A percentile compares a stretch with the other conserved stretches of the same genome.
Conservation (phyloP, 192 early-diverging fungal species). For the Backusella luteola region DNA sequence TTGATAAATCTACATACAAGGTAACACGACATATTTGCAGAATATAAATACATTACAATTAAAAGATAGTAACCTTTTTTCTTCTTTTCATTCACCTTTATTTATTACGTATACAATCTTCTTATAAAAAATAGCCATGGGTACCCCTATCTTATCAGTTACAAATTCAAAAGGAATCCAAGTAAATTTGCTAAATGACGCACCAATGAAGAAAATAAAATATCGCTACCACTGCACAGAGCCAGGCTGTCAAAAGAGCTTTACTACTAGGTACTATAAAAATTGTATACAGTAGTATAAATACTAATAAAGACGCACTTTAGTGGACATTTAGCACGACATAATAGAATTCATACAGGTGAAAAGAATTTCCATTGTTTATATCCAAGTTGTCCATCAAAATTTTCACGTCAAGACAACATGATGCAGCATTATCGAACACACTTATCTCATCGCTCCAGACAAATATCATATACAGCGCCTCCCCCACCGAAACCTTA, state of each 20-base stretch:
- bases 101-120: neutral
- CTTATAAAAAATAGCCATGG: neutral
- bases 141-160: constrained; percentile 14
- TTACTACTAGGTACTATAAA: constrained; percentile 65
- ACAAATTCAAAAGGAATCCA: constrained; percentile 34
- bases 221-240: constrained; percentile 66
- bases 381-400: constrained; percentile 64
- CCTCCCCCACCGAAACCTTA: neutral
- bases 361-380: constrained; percentile 75
- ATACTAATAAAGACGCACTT: constrained; percentile 12
- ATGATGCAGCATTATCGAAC: constrained; percentile 89
- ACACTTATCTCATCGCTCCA: constrained; percentile 67
- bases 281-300: neutral
- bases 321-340: constrained; percentile 80
- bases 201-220: neutral
- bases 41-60: neutral
- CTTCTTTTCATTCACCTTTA: neutral
- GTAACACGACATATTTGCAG: neutral
- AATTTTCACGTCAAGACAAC: constrained; percentile 81
- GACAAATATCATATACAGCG: constrained; percentile 11
- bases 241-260: constrained; percentile 68
- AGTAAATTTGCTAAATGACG: constrained; percentile 29
- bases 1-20: neutral
- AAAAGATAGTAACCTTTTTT: neutral
- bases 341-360: constrained; percentile 79